A percentile compares a stretch with the other conserved stretches of the same genome.
phyloP scores from a whole-genome alignment of 768 basidiomycete genomes.

The Tulasnella sp. region DNA sequence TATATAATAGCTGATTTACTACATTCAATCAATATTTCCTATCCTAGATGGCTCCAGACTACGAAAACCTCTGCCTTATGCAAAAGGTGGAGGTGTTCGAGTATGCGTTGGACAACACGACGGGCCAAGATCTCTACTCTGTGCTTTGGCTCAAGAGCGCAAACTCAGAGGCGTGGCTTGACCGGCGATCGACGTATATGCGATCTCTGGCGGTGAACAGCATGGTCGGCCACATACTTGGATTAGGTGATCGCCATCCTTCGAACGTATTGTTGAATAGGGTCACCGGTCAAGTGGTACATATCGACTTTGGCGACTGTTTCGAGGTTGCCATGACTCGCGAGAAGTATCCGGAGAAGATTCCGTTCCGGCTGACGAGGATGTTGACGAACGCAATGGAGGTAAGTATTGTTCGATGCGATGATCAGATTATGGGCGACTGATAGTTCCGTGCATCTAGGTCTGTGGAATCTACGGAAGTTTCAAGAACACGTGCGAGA shows the following conservation, averaged over 20 bases:
- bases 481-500: conserved; percentile 91
- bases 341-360: conserved; percentile 97
- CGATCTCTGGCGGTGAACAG: conserved; percentile 92
- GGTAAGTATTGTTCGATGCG: conserved; percentile 45
- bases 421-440: background rate
- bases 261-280: conserved; percentile 90
- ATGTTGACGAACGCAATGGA: conserved; percentile 99
- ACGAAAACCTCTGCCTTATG: conserved; percentile 83
- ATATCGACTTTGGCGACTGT: conserved; percentile 96
- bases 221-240: conserved; percentile 97
- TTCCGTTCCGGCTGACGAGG: conserved; percentile 93
- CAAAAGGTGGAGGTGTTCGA: conserved; percentile 99
- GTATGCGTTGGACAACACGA: conserved; percentile 96
- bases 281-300: conserved; percentile 87
- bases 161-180: conserved; percentile 97
- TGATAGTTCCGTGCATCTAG: conserved; percentile 31
- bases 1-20: background rate
- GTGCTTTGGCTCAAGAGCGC: conserved; percentile 93
- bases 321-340: conserved; percentile 97
- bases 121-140: conserved; percentile 92
- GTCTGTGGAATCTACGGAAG: conserved; percentile 97
- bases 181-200: conserved; percentile 90
- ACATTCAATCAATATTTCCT: background rate
- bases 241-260: conserved; percentile 95
- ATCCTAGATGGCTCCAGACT: conserved; percentile 95